Base-by-base conservation (phyloP, 192 early-diverging fungal genomes). In the Dissophora globulifera region DNA sequence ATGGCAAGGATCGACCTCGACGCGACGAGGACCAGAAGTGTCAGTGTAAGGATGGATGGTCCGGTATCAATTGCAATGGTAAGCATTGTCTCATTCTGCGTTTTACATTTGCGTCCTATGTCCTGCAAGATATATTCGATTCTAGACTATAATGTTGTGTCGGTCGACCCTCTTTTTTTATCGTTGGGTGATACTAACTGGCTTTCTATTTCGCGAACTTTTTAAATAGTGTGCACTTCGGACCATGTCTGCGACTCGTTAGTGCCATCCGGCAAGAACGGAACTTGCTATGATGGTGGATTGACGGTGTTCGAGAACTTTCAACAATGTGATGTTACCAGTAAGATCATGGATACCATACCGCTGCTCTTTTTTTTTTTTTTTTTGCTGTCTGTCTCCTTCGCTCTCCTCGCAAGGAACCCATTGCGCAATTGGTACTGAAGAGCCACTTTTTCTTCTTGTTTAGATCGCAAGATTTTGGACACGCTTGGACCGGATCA, bases 31-130 rank as follows among this genome's bases (percentile, higher is more conserved):
- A 75, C 29, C 79, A 79, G 33, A 66, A 85, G 3, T 95, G 94
- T 58, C 79, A 89, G 29, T 97, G 95, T 64, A 78, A 87, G 38
- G 89, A 92, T 32, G 94, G 93, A 12, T 97, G 95, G 95, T 87
- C 85, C 32, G 95, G 95, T 31, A 93, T 93, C 67, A 97, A 97
- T 69, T 97, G 95, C 84, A 97, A 97, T 81, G 86, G 63, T 66
- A 66, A 57, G 5, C 27, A 19, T 17, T 20, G 27, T 33, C 5
- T 3, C 13, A 13, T 58, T 43, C 13, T 29, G 10, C 9, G 35
- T 11, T 41, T 40, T n/a, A 40, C 32, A n/a, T n/a, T n/a, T n/a
- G n/a, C n/a, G n/a, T n/a, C n/a, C n/a, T n/a, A n/a, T n/a, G n/a
- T n/a, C n/a, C n/a, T n/a, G n/a, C n/a, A n/a, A n/a, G n/a, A n/a